Conservation (phyloP, 371 early-diverging fungal genomes). For the Blyttiomyces sp. region DNA sequence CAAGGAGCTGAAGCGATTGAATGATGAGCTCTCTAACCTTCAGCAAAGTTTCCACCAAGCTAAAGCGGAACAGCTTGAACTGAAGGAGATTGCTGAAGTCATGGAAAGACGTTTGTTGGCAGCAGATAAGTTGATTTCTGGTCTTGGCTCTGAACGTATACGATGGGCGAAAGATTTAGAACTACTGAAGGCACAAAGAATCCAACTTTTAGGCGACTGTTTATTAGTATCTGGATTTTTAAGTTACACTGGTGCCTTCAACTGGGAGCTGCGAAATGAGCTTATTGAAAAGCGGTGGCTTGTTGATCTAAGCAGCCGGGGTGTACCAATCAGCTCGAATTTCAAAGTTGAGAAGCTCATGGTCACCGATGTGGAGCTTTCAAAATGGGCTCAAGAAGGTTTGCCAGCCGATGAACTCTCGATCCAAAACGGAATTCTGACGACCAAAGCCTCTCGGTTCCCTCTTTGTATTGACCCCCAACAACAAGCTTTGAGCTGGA, state of each 20-base stretch:
- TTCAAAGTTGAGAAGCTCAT: slow-evolving; percentile 52
- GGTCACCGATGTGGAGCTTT: slow-evolving; percentile 56
- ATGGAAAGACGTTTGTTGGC: slow-evolving; percentile 59
- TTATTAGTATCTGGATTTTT: slow-evolving; percentile 54
- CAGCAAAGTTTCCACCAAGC: slow-evolving; percentile 55
- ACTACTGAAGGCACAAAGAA: slow-evolving; percentile 46
- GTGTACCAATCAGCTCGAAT: slow-evolving; percentile 42
- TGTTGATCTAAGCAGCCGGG: slow-evolving; percentile 35
- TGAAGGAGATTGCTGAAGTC: slow-evolving; percentile 60
- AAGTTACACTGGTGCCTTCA: slow-evolving; percentile 61
- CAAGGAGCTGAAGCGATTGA: slow-evolving; percentile 46
- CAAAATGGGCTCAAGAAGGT: slow-evolving; percentile 56
- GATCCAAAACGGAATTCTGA: slow-evolving; percentile 59
- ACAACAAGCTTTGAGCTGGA: slow-evolving; percentile 59
- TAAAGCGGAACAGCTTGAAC: slow-evolving; percentile 57
- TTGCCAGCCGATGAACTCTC: slow-evolving; percentile 60
- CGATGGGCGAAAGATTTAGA: slow-evolving; percentile 56
- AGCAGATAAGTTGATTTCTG: slow-evolving; percentile 61
- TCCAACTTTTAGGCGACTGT: slow-evolving; percentile 57
- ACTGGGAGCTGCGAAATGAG: slow-evolving; percentile 59
- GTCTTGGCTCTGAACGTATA: slow-evolving; percentile 54
- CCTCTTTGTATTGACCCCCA: slow-evolving; percentile 65
- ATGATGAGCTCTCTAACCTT: slow-evolving; percentile 45
- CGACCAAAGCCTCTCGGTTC: slow-evolving; percentile 55
- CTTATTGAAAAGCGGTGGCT: slow-evolving; percentile 53